Conservation (phyloP, 2,329 filamentous ascomycete genomes). For the Aspergillus sojae region DNA sequence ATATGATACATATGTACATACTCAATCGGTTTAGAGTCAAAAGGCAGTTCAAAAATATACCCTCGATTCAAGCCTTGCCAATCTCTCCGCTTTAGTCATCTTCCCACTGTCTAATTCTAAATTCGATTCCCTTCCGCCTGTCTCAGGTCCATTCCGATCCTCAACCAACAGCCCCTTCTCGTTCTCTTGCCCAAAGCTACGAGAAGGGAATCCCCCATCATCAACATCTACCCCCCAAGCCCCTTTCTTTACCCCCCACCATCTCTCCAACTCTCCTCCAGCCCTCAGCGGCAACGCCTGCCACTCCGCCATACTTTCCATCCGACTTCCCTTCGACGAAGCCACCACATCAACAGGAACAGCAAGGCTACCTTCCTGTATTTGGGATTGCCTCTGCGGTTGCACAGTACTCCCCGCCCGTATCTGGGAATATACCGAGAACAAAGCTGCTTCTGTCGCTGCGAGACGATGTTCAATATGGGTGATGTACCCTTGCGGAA, state of each 20-base stretch:
- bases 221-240: not conserved
- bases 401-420: not conserved
- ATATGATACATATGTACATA: not conserved
- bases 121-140: not conserved
- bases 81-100: constrained; percentile 4
- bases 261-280: constrained; percentile 6
- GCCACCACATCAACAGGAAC: not conserved
- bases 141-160: not conserved
- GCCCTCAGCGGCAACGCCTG: not conserved
- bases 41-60: constrained; percentile 5
- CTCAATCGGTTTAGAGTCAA: not conserved
- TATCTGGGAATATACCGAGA: constrained; percentile 21
- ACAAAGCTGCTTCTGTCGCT: constrained; percentile 32
- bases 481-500: constrained; percentile 42
- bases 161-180: not conserved
- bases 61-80: constrained; percentile 1
- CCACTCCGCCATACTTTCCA: constrained; percentile 10
- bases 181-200: not conserved
- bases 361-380: not conserved
- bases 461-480: constrained; percentile 42
- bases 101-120: not conserved
- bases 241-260: constrained; percentile 5
- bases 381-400: not conserved
- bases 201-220: not conserved
- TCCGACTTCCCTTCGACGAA: constrained; percentile 1